phyloP scores from a whole-genome alignment of 176 grass and related monocot species.

The Oryza longistaminata region DNA sequence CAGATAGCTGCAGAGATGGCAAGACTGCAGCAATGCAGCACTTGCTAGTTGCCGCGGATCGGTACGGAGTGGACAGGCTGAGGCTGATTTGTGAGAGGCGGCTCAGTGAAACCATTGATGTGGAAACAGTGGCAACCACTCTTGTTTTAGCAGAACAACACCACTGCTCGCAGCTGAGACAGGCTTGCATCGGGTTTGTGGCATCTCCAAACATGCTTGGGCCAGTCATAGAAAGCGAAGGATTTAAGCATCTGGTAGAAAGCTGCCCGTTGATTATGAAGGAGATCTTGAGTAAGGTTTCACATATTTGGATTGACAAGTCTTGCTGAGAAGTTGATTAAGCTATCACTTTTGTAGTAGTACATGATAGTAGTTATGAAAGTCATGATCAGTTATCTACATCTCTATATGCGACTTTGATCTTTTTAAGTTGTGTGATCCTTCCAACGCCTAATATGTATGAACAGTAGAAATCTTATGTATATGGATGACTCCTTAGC shows the following conservation, averaged over 20 bases:
- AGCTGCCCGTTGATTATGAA: constrained; percentile 47
- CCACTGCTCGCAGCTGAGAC: constrained; percentile 24
- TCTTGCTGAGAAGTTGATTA: constrained; percentile 3
- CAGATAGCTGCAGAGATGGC: constrained; percentile 12
- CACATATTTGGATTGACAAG: constrained; percentile 32
- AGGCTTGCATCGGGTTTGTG: constrained; percentile 42
- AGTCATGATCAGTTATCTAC: not conserved
- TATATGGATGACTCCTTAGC: not conserved
- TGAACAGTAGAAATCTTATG: not conserved
- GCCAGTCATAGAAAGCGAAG: constrained; percentile 29
- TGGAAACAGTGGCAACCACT: constrained; percentile 38
- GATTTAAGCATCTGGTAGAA: constrained; percentile 44
- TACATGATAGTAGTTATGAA: not conserved
- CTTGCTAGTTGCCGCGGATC: constrained; percentile 45
- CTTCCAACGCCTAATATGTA: not conserved
- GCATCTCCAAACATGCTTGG: constrained; percentile 38
- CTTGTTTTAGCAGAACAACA: constrained; percentile 52
- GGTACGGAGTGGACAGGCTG: constrained; percentile 48
- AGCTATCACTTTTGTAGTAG: not conserved
- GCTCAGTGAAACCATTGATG: constrained; percentile 39
- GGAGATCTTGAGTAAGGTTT: constrained; percentile 48
- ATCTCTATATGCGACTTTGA: not conserved
- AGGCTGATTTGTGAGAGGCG: constrained; percentile 45
- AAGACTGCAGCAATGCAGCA: constrained; percentile 34
- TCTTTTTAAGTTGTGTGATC: not conserved